These are phyloP conservation scores for Lathyrus aphaca DNA, from an alignment of 306 rosid species.

Conservation along the genomic window DNA sequence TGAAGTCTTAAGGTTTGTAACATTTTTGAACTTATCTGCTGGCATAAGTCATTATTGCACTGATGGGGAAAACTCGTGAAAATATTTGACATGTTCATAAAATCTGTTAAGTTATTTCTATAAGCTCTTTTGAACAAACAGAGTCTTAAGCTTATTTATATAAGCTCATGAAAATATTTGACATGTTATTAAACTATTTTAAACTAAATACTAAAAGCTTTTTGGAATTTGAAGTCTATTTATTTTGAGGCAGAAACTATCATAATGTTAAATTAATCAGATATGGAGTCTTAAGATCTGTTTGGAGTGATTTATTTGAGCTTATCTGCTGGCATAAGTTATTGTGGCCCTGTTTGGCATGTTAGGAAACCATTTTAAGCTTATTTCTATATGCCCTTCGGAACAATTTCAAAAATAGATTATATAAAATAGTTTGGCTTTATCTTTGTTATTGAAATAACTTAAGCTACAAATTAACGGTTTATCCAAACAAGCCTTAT, in stretches of 20 bases:
- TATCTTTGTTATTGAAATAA: not conserved
- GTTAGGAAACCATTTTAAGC: not conserved
- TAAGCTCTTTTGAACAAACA: too few species aligned
- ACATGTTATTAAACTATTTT: not conserved
- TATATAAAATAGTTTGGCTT: not conserved
- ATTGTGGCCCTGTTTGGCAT: not conserved
- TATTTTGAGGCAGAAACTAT: not conserved
- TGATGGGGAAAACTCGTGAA: too few species aligned
- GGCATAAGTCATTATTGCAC: not conserved
- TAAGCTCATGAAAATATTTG: not conserved
- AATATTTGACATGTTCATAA: not conserved
- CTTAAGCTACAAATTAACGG: not conserved
- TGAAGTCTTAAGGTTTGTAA: not conserved
- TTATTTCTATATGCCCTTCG: not conserved
- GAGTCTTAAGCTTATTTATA: too few species aligned
- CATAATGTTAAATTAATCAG: not conserved
- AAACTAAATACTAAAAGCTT: not conserved
- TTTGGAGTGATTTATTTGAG: not conserved
- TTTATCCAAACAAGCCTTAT: too few species aligned
- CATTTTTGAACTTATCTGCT: not conserved
- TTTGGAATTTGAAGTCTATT: slow-evolving; percentile 10
- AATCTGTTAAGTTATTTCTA: too few species aligned
- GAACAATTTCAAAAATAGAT: not conserved
- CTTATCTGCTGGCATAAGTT: too few species aligned
- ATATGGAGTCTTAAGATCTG: not conserved